Conservation (phyloP, 305 asterid species). For the Rubia balearica region DNA sequence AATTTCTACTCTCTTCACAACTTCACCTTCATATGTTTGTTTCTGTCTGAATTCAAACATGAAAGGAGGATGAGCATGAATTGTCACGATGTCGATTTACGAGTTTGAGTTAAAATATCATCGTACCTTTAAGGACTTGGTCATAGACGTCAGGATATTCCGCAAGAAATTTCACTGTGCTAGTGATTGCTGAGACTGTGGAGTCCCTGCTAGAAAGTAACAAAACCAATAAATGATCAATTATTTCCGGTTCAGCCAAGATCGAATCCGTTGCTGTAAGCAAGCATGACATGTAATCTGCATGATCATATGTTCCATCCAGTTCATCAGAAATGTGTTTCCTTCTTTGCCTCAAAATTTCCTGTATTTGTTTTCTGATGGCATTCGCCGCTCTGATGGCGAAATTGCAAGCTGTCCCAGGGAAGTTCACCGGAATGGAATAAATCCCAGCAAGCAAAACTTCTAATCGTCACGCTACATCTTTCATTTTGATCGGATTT, state of each 20-base stretch:
- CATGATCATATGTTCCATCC: neutral
- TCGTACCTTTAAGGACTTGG: constrained; percentile 1
- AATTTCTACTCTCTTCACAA: too few species aligned
- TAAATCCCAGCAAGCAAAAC: constrained; percentile 17
- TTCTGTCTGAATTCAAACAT: too few species aligned
- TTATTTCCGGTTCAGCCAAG: neutral
- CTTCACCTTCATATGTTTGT: too few species aligned
- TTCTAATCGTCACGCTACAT: constrained; percentile 14
- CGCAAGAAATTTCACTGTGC: neutral
- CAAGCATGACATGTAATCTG: constrained; percentile 1
- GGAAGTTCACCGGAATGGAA: neutral
- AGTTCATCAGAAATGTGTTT: too few species aligned
- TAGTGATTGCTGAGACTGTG: neutral
- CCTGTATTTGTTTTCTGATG: constrained; percentile 7
- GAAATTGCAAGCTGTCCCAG: neutral
- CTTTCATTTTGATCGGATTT: neutral
- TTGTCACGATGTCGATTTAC: too few species aligned
- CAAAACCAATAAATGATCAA: neutral
- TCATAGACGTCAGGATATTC: constrained; percentile 2
- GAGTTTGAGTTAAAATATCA: neutral
- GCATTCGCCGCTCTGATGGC: neutral
- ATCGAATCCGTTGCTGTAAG: neutral
- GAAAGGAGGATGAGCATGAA: too few species aligned
- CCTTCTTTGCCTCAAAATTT: constrained; percentile 12
- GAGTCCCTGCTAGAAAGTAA: constrained; percentile 4